Percentiles rank a stretch among this genome's conserved stretches.
phyloP scores from a whole-genome alignment of 1,284 basidiomycete species.

The Marasmius fiardii region DNA sequence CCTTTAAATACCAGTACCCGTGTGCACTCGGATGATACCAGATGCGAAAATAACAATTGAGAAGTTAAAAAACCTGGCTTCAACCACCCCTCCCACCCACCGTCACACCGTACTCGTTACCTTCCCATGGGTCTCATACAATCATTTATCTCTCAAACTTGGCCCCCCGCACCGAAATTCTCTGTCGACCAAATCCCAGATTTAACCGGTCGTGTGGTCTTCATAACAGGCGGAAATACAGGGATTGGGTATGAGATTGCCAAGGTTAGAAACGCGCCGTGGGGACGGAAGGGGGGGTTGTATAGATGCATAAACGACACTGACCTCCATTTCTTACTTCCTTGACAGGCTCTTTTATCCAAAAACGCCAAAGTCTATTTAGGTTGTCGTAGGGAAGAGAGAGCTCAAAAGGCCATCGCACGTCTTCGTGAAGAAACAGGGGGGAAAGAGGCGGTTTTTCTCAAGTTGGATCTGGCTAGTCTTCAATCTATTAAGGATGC shows the following conservation, averaged over 20 bases:
- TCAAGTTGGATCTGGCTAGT: conserved; percentile 55
- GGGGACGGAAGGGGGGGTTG: neutral
- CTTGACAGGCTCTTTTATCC: neutral
- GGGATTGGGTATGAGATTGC: conserved; percentile 29
- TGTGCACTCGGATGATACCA: too few relatives aligned
- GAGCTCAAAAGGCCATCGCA: neutral
- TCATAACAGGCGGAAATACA: conserved; percentile 19
- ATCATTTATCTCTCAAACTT: too few relatives aligned
- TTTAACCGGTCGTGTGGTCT: conserved; percentile 9
- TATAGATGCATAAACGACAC: neutral
- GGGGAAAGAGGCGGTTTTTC: conserved; percentile 6
- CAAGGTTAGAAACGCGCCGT: neutral
- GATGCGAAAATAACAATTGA: too few relatives aligned
- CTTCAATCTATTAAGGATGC: conserved; percentile 44
- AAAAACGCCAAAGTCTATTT: conserved; percentile 6
- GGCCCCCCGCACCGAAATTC: conserved; percentile 1
- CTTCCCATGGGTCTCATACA: too few relatives aligned
- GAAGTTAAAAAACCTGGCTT: too few relatives aligned
- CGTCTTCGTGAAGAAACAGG: neutral
- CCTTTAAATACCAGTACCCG: too few relatives aligned
- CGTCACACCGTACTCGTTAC: too few relatives aligned
- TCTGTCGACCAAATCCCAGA: conserved; percentile 7
- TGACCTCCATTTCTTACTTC: too few relatives aligned
- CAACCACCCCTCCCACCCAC: too few relatives aligned
- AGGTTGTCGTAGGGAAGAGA: neutral